Evolutionary conservation across 2,329 filamentous ascomycete genomes (phyloP).

Genomic region (Aspergillus uvarum): DNA sequence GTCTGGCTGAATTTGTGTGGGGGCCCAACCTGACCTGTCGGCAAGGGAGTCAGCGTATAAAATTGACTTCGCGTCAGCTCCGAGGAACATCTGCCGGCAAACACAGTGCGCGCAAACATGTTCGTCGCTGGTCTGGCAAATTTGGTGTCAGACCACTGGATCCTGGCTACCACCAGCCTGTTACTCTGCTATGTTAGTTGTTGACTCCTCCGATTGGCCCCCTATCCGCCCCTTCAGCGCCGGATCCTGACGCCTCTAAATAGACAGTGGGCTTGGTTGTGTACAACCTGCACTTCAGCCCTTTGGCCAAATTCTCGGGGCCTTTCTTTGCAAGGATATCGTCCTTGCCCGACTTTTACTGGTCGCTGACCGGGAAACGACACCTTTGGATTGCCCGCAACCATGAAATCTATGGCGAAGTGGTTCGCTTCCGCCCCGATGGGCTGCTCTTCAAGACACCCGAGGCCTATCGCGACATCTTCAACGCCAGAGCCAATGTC

Average conservation of each 20-base stretch:
- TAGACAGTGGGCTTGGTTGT: neutral
- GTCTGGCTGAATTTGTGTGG: too few relatives aligned
- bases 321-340: conserved; percentile 2
- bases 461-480: conserved; percentile 6
- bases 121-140: neutral
- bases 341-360: conserved; percentile 4
- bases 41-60: too few relatives aligned
- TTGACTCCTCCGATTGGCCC: neutral
- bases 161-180: neutral
- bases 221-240: neutral
- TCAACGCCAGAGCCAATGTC: conserved; percentile 5
- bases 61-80: too few relatives aligned
- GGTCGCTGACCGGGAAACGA: neutral
- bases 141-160: neutral
- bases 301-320: conserved; percentile 1
- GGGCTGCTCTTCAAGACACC: conserved; percentile 3
- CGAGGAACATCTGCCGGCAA: too few relatives aligned
- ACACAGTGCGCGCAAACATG: too few relatives aligned
- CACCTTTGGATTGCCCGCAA: conserved; percentile 6
- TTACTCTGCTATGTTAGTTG: neutral
- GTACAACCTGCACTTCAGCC: conserved; percentile 4
- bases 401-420: conserved; percentile 2
- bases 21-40: too few relatives aligned
- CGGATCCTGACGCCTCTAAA: neutral
- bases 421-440: conserved; percentile 5